Base-by-base conservation (phyloP, 1,284 basidiomycete genomes). In the Puccinia hordei region DNA sequence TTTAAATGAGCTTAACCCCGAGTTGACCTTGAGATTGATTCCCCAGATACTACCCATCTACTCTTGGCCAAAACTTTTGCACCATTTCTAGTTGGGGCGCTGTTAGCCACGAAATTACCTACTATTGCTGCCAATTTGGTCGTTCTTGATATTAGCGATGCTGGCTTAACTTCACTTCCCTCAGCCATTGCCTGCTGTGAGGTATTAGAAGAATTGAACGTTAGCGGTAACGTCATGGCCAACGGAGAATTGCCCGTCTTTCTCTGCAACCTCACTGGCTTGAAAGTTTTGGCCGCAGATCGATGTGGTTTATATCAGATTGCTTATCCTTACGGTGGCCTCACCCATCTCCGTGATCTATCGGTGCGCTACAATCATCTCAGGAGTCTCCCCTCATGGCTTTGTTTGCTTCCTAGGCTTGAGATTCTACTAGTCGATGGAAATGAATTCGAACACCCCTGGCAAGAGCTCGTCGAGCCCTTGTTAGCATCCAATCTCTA, bases 361-460 rank as follows among this genome's bases (percentile, higher is more conserved):
- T 80, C 81, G 27, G 73, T 85, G 69, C 90, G 95, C 80, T 88
- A 91, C 84, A 99, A 99, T 87, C 91, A 92, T 84, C 88, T 99
- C 84, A 89, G 93, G 83, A 90, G 91, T n/a, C 88, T 99, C 41
- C 96, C 96, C 3, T 90, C 92, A 82, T 99, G 97, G 96, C 88
- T 99, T 61, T 93, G 93, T 85, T 89, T 92, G 46, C 88, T 99
- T 44, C 88, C 49, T 2, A 72, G 90, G 24, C 88, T 99, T 69
- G 93, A 96, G 85, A 92, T 91, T 5, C 88, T 99, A 2, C 91
- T 92, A 82, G 90, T 99, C 41, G 96, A 98, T 83, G 92, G 91
- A 44, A 99, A 99, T 85, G 92, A 93, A 10, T 97, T 98, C 86
- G 91, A 93, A 82, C 91, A 92, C 3, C 92, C 94, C 2, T 98